Percentiles rank a stretch among this genome's conserved stretches.
These are phyloP conservation scores for Tulasnella sp. DNA, from an alignment of 768 basidiomycete genomes.

Conservation along the genomic window DNA sequence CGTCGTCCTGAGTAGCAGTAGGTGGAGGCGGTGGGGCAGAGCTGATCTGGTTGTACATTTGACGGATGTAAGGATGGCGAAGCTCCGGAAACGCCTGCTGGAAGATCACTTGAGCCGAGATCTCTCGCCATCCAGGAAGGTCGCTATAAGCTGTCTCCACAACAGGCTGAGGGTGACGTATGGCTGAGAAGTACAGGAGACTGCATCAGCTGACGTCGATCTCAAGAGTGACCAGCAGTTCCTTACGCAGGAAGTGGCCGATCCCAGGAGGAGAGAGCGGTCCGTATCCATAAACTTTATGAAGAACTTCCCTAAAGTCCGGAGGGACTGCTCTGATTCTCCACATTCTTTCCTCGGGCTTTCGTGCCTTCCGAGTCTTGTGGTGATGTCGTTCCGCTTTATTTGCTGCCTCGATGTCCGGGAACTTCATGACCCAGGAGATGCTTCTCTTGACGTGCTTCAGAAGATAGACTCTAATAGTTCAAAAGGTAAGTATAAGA, in stretches of 20 bases:
- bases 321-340: background rate
- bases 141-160: background rate
- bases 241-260: background rate
- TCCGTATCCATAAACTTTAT: background rate
- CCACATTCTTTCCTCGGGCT: background rate
- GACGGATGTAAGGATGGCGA: background rate
- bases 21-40: background rate
- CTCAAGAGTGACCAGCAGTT: too few relatives aligned
- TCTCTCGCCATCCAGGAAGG: background rate
- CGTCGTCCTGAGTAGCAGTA: background rate
- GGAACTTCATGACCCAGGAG: background rate
- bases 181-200: background rate
- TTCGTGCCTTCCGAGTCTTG: background rate
- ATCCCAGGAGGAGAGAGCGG: background rate
- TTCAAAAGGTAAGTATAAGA: background rate
- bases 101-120: background rate
- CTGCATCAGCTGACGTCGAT: background rate
- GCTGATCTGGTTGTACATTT: background rate
- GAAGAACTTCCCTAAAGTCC: background rate
- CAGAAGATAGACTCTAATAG: background rate
- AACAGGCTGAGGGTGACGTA: background rate
- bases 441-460: background rate
- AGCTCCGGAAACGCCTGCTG: background rate
- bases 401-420: background rate
- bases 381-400: background rate